phyloP scores from a whole-genome alignment of 2,329 filamentous ascomycete species.

The Fusarium incarnatum region DNA sequence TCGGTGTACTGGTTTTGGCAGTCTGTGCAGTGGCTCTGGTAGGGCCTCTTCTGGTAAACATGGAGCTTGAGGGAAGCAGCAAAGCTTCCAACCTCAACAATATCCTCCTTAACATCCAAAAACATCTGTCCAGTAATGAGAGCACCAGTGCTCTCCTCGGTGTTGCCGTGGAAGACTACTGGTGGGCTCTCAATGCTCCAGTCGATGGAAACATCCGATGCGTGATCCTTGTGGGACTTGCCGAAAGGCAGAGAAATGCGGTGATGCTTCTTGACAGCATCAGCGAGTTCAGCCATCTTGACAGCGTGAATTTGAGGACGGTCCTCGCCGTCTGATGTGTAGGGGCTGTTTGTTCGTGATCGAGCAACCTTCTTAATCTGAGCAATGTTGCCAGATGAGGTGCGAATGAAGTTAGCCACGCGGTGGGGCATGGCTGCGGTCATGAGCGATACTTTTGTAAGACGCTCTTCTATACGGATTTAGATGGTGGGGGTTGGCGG shows the following conservation, averaged over 20 bases:
- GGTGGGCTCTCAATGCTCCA: conserved; percentile 86
- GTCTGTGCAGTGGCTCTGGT: conserved; percentile 79
- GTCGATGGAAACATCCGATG: conserved; percentile 58
- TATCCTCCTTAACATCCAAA: conserved; percentile 75
- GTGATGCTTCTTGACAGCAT: conserved; percentile 57
- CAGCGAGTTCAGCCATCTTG: conserved; percentile 55
- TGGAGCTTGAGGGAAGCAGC: conserved; percentile 77
- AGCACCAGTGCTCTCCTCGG: conserved; percentile 82
- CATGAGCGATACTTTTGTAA: conserved; percentile 34
- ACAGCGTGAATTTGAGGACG: conserved; percentile 46
- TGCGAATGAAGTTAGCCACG: conserved; percentile 68
- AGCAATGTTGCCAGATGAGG: conserved; percentile 66
- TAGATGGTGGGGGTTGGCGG: conserved; percentile 30
- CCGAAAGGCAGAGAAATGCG: conserved; percentile 57
- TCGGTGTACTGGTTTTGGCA: conserved; percentile 79
- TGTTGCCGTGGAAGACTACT: conserved; percentile 82
- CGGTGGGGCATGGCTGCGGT: conserved; percentile 65
- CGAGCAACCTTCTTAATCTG: conserved; percentile 59
- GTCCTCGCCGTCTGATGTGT: conserved; percentile 53
- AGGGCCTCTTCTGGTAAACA: conserved; percentile 83
- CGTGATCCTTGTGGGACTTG: conserved; percentile 58
- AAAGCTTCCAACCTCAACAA: conserved; percentile 76
- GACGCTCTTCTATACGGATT: conserved; percentile 23
- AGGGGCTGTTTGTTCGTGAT: conserved; percentile 50
- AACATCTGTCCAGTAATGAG: conserved; percentile 86